Evolutionary conservation across 2,329 filamentous ascomycete genomes (phyloP).

Genomic region (Dactylonectria macrodidyma): DNA sequence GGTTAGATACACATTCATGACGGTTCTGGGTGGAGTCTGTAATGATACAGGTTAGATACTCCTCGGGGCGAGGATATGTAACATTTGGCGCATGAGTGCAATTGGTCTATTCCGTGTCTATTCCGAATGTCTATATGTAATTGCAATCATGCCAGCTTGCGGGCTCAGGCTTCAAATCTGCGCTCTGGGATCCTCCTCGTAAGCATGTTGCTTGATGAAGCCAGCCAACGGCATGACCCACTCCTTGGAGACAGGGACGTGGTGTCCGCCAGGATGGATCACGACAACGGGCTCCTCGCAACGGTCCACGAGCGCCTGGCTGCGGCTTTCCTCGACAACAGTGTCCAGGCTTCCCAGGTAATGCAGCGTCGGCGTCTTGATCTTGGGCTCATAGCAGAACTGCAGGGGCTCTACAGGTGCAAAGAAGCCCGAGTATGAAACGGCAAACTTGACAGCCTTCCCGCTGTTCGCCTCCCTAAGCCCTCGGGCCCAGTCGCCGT

Average conservation of each 20-base stretch:
- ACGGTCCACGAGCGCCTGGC: constrained; percentile 75
- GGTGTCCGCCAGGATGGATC: constrained; percentile 90
- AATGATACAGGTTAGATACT: constrained; percentile 55
- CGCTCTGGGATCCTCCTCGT: constrained; percentile 46
- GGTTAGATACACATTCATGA: constrained; percentile 46
- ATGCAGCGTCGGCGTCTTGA: constrained; percentile 85
- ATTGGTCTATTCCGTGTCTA: constrained; percentile 45
- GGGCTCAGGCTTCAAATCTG: constrained; percentile 36
- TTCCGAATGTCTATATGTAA: constrained; percentile 35
- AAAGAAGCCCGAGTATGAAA: constrained; percentile 84
- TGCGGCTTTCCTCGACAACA: constrained; percentile 86
- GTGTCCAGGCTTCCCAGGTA: constrained; percentile 88
- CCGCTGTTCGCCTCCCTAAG: constrained; percentile 66
- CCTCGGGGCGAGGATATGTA: constrained; percentile 51
- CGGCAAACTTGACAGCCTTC: constrained; percentile 75
- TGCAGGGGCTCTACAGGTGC: constrained; percentile 73
- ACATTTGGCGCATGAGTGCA: constrained; percentile 45
- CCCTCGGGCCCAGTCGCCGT: constrained; percentile 59
- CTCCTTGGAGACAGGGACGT: constrained; percentile 86
- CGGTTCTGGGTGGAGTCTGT: constrained; percentile 49
- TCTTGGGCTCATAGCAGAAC: constrained; percentile 79
- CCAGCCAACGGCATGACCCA: constrained; percentile 83
- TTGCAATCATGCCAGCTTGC: constrained; percentile 11
- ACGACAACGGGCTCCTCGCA: constrained; percentile 70
- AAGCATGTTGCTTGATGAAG: constrained; percentile 71